Evolutionary conservation across 345 rosid genomes (phyloP).

Genomic region (Populus euphratica): DNA sequence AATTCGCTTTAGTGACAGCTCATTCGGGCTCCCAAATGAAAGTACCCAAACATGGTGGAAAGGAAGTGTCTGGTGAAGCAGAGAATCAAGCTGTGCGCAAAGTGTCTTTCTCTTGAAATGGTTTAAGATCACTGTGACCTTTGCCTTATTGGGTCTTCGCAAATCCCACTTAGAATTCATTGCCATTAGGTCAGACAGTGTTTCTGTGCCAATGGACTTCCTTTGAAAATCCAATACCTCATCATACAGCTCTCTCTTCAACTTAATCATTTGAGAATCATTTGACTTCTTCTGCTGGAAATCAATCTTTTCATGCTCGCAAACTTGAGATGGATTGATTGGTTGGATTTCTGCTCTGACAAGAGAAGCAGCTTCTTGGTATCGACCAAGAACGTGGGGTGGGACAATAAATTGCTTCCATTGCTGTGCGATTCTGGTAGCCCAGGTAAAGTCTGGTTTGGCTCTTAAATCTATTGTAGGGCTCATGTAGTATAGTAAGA

Average conservation of each 20-base stretch:
- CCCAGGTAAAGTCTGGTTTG: constrained; percentile 88
- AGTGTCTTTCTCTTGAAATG: constrained; percentile 97
- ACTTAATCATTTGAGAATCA: constrained; percentile 68
- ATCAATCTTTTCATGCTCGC: constrained; percentile 87
- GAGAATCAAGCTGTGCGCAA: constrained; percentile 82
- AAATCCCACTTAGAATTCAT: constrained; percentile 86
- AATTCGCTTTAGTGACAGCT: constrained; percentile 59
- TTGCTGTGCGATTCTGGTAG: constrained; percentile 66
- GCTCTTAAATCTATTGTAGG: constrained; percentile 70
- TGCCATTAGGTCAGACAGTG: constrained; percentile 59
- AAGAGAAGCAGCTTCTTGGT: constrained; percentile 55
- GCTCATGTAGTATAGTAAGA: constrained; percentile 84
- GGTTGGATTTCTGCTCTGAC: constrained; percentile 31
- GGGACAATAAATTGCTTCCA: constrained; percentile 69
- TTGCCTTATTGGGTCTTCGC: constrained; percentile 56
- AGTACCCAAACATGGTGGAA: constrained; percentile 93
- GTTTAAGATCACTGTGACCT: constrained; percentile 78
- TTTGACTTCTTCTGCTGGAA: constrained; percentile 84
- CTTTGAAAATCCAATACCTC: constrained; percentile 61
- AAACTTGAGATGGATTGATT: constrained; percentile 46
- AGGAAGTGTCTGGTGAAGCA: constrained; percentile 84
- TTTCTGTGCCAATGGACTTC: constrained; percentile 62
- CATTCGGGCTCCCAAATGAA: constrained; percentile 89
- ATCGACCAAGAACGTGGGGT: constrained; percentile 55
- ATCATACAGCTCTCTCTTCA: constrained; percentile 67